Base-by-base conservation (phyloP, 306 rosid species). In the Ceratonia siliqua region DNA sequence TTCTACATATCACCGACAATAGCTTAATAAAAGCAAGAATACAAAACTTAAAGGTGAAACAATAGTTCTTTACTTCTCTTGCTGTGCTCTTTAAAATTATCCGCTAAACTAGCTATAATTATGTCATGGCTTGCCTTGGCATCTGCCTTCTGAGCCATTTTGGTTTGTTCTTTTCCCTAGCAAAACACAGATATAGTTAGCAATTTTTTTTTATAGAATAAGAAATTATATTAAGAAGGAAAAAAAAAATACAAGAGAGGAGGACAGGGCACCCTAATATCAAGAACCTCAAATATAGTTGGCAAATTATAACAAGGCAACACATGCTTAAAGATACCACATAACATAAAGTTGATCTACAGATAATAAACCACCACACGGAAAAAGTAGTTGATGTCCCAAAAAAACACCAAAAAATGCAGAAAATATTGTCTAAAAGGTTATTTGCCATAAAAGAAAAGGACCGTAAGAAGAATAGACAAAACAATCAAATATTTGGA, bases 71-170 rank as follows among this genome's bases (percentile, higher is more conserved):
- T n/a, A n/a, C n/a, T n/a, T n/a, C 33, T 49, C 53, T 5, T 11
- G 39, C 15, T 39, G 25, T 21, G n/a, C 67, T 28, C 62, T 79
- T 73, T 5, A 58, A 36, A 58, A 72, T 53, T 36, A 69, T 74
- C 48, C 70, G 78, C 90, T 35, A 15, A 94, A 97, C 98, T 91
- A 72, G 93, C 92, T 53, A 82, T 67, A 73, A 92, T 92, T 62
- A 94, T 94, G 70, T 94, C 90, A 74, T 83, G 89, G 85, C 99
- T 92, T 74, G 97, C 99, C 86, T 63, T 87, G 30, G 84, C 90
- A 70, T 92, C 97, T 50, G 97, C 97, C 81, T 66, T 81, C 68
- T 49, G 95, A 30, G 99, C 99, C 86, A 83, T 32, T 76, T 85
- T 87, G 17, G 88, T 88, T 54, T 85, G 87, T 63, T 66, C 90